Evolutionary conservation across 345 rosid genomes (phyloP).

Genomic region (Hibiscus mutabilis): DNA sequence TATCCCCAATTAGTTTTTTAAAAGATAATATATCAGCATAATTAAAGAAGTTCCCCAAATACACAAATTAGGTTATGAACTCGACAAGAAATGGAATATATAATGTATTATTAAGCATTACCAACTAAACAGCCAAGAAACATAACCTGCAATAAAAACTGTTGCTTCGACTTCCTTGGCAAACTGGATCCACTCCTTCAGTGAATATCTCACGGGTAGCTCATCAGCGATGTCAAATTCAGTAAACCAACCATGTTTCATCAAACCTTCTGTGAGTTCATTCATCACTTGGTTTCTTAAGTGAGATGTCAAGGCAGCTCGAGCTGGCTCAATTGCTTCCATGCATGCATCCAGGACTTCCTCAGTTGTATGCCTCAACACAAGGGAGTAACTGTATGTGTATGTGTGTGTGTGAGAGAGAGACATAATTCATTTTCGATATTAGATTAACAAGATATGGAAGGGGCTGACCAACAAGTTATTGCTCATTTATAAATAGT

Average conservation of each 20-base stretch:
- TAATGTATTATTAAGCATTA: not conserved
- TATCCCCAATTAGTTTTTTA: not conserved
- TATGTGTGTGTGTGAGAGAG: not conserved
- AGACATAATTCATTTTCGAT: not conserved
- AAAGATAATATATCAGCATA: not conserved
- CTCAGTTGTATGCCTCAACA: conserved; percentile 93
- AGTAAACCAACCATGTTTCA: conserved; percentile 63
- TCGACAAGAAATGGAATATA: conserved; percentile 5
- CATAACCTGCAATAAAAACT: conserved; percentile 81
- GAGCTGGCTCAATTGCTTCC: conserved; percentile 80
- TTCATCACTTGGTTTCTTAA: conserved; percentile 67
- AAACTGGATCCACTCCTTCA: conserved; percentile 67
- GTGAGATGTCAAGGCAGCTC: conserved; percentile 70
- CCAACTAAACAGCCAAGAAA: not conserved
- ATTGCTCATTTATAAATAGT: no score
- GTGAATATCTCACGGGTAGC: conserved; percentile 44
- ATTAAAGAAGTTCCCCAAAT: not conserved
- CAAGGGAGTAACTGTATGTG: conserved; percentile 74
- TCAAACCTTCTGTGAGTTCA: conserved; percentile 65
- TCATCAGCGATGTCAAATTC: conserved; percentile 81
- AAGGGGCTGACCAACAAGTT: no score
- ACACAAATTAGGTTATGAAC: not conserved
- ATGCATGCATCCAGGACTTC: conserved; percentile 83
- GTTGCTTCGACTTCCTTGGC: conserved; percentile 67
- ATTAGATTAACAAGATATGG: conserved; percentile 3